Base-by-base conservation (phyloP, 495 filamentous ascomycete genomes). In the Talaromyces trachyspermus region DNA sequence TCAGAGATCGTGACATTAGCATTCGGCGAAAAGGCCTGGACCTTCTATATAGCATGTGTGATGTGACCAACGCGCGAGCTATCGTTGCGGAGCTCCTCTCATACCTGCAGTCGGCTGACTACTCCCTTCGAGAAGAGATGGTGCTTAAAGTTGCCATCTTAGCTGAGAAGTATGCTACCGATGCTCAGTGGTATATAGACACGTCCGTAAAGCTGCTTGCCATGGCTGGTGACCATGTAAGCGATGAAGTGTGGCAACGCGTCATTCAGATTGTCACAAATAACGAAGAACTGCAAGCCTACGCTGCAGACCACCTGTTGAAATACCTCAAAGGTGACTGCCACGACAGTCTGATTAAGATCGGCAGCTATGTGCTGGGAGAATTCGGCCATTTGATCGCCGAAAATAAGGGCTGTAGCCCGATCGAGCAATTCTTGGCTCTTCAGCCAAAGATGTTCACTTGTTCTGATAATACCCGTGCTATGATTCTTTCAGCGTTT, bases 231-330 rank as follows among this genome's bases (percentile, higher is more conserved):
- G 94, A 99, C 56, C 94, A 98, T 66, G 91, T 99, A 46, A 96
- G 91, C 64, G 94, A 99, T 46, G 94, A 99, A 68, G 94, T 99
- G 19, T 99, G 94, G 94, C 94, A 99, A 54, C 83, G 94, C 54
- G 90, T 99, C 46, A 96, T 95, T 52, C 94, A 97, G 64, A 97
- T 99, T 54, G 90, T 99, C 49, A 96, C 94, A 29, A 99, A 99
- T 68, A 99, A 99, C 65, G 94, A 99, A 60, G 90, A 95, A 63
- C 74, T 98, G 30, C 92, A 98, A 68, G 85, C 94, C 2, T 98
- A 98, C 64, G 92, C 92, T 0, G 91, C 91, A 8, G 86, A 92
- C 56, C 94, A 89, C 51, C 89, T 89, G 24, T 69, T 98, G 7
- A 79, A 86, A 41, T 94, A 97, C 56, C 67, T 94, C 56, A 95